Evolutionary conservation across 2,329 filamentous ascomycete species (phyloP).

Genomic region (Alternaria solani): DNA sequence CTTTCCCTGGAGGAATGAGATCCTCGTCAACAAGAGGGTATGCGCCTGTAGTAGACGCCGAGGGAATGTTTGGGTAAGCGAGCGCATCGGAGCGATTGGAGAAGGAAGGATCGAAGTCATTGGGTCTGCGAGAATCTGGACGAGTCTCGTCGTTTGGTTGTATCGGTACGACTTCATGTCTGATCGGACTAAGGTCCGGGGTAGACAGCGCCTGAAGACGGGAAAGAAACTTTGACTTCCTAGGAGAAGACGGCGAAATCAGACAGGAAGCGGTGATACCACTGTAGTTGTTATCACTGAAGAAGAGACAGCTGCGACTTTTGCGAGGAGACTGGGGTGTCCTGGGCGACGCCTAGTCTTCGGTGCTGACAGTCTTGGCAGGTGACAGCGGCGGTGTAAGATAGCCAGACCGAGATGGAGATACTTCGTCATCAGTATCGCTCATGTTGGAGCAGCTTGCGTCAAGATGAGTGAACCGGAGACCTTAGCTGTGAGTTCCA

Average conservation of each 20-base stretch:
- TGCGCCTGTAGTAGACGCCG: not conserved
- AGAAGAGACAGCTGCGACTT: constrained; percentile 36
- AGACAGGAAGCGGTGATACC: constrained; percentile 13
- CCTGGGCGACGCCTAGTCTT: constrained; percentile 40
- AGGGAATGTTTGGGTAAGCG: constrained; percentile 21
- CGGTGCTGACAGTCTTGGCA: constrained; percentile 45
- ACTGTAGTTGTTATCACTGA: constrained; percentile 24
- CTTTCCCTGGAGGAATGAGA: not conserved
- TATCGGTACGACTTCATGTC: constrained; percentile 1
- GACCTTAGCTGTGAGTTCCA: constrained; percentile 14
- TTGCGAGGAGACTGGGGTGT: constrained; percentile 45
- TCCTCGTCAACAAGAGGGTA: not conserved
- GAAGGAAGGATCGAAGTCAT: not conserved
- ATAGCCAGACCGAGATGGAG: constrained; percentile 26
- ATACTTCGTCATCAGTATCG: constrained; percentile 28
- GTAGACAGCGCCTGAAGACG: constrained; percentile 24
- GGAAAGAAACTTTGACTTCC: constrained; percentile 26
- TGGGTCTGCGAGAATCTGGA: constrained; percentile 10
- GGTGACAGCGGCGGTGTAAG: constrained; percentile 47
- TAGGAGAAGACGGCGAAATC: constrained; percentile 37
- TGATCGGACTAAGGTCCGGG: constrained; percentile 24
- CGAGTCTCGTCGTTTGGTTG: constrained; percentile 23
- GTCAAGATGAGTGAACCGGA: constrained; percentile 12
- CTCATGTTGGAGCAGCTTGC: constrained; percentile 30
- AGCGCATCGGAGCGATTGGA: constrained; percentile 8